Conservation (phyloP, 2,329 filamentous ascomycete species). For the Colletotrichum abscissum region DNA sequence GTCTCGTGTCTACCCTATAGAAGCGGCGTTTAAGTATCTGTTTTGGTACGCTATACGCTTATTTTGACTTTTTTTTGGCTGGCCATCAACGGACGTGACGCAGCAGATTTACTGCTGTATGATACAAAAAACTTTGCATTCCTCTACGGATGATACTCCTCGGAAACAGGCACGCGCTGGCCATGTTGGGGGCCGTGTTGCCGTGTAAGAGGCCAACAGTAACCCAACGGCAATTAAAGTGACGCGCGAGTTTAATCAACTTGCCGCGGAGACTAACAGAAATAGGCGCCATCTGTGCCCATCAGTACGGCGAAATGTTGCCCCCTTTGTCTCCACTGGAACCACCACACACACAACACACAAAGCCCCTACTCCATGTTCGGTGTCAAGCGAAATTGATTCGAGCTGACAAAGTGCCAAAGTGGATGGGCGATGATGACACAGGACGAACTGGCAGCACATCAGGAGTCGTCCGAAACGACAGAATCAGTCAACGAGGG, state of each 20-base stretch:
- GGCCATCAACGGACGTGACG: not conserved
- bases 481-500: not conserved
- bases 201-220: not conserved
- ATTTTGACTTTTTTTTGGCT: not conserved
- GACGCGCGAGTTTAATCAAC: not conserved
- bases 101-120: not conserved
- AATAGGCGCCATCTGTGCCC: not conserved
- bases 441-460: not conserved
- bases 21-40: not conserved
- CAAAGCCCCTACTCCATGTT: not conserved
- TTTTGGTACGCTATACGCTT: not conserved
- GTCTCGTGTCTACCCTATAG: not conserved
- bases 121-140: not conserved
- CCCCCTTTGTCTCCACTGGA: not conserved
- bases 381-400: slow-evolving; percentile 18
- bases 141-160: not conserved
- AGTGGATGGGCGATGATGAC: not conserved
- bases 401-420: not conserved
- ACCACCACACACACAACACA: not conserved
- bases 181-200: not conserved
- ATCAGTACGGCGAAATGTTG: not conserved
- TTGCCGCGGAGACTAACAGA: not conserved
- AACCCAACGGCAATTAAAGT: not conserved
- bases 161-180: not conserved
- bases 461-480: not conserved